phyloP scores from a whole-genome alignment of 2,329 filamentous ascomycete species.

The Pleomassaria siparia region DNA sequence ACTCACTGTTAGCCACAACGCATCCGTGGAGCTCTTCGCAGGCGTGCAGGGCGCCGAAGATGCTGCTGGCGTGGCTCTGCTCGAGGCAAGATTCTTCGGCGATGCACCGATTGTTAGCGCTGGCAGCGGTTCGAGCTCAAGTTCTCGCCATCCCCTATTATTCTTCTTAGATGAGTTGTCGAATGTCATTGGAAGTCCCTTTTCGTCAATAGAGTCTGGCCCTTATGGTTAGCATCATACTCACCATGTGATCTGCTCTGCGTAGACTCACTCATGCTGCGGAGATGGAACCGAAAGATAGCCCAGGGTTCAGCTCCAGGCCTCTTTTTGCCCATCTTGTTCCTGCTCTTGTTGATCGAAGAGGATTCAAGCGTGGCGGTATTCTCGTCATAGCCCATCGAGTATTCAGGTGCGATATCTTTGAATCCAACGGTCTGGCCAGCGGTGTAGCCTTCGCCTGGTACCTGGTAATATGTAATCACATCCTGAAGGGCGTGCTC shows the following conservation, averaged over 20 bases:
- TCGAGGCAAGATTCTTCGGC: not conserved
- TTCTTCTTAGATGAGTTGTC: not conserved
- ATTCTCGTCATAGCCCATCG: conserved; percentile 25
- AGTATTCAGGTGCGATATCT: conserved; percentile 20
- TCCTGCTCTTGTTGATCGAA: conserved; percentile 9
- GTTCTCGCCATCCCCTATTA: not conserved
- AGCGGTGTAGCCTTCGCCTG: not conserved
- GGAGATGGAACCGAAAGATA: conserved; percentile 47
- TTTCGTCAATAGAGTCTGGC: conserved; percentile 19
- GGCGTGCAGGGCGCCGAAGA: not conserved
- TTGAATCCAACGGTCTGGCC: conserved; percentile 10
- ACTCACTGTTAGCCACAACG: not conserved
- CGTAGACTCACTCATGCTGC: conserved; percentile 24
- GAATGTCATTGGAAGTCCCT: conserved; percentile 10
- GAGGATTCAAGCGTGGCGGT: conserved; percentile 11
- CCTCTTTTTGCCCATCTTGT: conserved; percentile 19
- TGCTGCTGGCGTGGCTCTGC: not conserved
- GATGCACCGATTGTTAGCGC: not conserved
- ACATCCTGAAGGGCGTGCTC: conserved; percentile 12
- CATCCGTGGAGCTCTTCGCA: not conserved
- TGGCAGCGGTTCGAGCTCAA: conserved; percentile 5
- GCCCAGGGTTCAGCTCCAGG: conserved; percentile 43
- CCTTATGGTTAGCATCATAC: not conserved
- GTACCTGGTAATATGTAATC: conserved; percentile 15
- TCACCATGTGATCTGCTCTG: too few species aligned